These are phyloP conservation scores for Linnemannia exigua DNA, from an alignment of 192 early-diverging fungal species.

Conservation along the genomic window DNA sequence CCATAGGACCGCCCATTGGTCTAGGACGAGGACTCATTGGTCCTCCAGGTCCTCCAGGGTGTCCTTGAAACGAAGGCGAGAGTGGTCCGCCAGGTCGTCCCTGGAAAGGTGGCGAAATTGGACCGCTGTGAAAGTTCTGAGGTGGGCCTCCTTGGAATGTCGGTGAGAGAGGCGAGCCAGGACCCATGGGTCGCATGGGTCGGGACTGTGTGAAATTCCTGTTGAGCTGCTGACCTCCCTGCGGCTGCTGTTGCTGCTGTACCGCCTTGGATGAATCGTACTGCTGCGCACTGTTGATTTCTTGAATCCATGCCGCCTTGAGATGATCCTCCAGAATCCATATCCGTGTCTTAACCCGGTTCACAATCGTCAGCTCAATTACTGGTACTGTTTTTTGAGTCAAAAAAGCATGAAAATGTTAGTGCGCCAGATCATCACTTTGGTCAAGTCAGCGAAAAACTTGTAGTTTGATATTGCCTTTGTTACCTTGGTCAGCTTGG, in stretches of 20 bases:
- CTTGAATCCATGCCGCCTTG: constrained; percentile 40
- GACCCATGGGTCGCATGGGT: constrained; percentile 41
- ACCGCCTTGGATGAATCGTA: constrained; percentile 18
- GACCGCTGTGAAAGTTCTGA: constrained; percentile 16
- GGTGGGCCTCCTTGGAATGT: constrained; percentile 27
- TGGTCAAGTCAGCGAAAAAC: too few species aligned
- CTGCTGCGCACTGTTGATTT: constrained; percentile 45
- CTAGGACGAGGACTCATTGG: constrained; percentile 20
- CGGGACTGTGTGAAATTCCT: constrained; percentile 36
- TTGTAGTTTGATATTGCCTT: background rate
- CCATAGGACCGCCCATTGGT: constrained; percentile 46
- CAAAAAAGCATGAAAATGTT: background rate
- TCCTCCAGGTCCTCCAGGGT: background rate
- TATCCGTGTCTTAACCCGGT: constrained; percentile 36
- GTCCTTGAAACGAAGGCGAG: constrained; percentile 9
- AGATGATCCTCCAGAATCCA: constrained; percentile 33
- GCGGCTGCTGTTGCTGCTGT: constrained; percentile 25
- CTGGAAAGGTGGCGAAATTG: constrained; percentile 29
- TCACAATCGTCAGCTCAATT: constrained; percentile 47
- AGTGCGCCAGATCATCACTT: background rate
- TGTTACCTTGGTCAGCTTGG: constrained; percentile 32
- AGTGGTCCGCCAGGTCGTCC: background rate
- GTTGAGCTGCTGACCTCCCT: constrained; percentile 15
- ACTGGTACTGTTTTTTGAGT: constrained; percentile 17
- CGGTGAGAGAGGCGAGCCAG: constrained; percentile 33